Conservation (phyloP, 148 eudicot species). For the Oxyria digyna region DNA sequence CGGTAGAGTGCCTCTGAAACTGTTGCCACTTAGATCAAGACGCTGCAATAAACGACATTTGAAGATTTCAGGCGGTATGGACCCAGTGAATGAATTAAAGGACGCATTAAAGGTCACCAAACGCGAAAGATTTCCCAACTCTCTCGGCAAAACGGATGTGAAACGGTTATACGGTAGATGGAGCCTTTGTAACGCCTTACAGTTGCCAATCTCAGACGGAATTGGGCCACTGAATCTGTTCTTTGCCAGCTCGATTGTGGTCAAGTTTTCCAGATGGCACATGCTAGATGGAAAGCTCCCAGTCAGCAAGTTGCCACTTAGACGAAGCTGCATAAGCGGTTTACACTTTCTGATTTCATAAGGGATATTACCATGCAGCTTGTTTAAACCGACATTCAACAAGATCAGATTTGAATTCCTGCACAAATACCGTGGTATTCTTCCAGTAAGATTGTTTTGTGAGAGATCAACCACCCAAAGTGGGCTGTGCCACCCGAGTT, state of each 20-base stretch:
- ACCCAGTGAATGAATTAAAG: slow-evolving; percentile 19
- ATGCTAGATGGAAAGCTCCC: slow-evolving; percentile 33
- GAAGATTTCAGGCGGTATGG: slow-evolving; percentile 21
- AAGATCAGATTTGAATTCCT: slow-evolving; percentile 17
- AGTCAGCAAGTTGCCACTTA: slow-evolving; percentile 18
- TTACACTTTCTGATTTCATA: slow-evolving; percentile 15
- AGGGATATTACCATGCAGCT: slow-evolving; percentile 28
- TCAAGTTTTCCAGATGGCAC: slow-evolving; percentile 25
- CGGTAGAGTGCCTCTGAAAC: slow-evolving; percentile 41
- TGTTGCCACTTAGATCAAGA: slow-evolving; percentile 72
- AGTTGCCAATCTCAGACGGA: slow-evolving; percentile 22
- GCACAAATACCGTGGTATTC: slow-evolving; percentile 21
- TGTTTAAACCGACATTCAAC: slow-evolving; percentile 26
- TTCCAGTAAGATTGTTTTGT: slow-evolving; percentile 26
- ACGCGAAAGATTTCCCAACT: slow-evolving; percentile 20
- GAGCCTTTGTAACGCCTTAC: slow-evolving; percentile 26
- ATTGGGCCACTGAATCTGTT: slow-evolving; percentile 31
- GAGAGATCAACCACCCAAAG: slow-evolving; percentile 26
- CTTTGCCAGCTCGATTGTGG: slow-evolving; percentile 22
- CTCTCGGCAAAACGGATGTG: slow-evolving; percentile 21
- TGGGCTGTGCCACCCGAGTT: slow-evolving; percentile 20
- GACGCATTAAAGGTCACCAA: slow-evolving; percentile 28
- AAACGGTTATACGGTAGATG: slow-evolving; percentile 24
- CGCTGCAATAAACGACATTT: slow-evolving; percentile 44
- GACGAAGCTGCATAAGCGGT: slow-evolving; percentile 23